Percentiles rank a stretch among this genome's conserved stretches.
These are phyloP conservation scores for Penicillium canariense DNA, from an alignment of 495 filamentous ascomycete genomes.

Conservation along the genomic window DNA sequence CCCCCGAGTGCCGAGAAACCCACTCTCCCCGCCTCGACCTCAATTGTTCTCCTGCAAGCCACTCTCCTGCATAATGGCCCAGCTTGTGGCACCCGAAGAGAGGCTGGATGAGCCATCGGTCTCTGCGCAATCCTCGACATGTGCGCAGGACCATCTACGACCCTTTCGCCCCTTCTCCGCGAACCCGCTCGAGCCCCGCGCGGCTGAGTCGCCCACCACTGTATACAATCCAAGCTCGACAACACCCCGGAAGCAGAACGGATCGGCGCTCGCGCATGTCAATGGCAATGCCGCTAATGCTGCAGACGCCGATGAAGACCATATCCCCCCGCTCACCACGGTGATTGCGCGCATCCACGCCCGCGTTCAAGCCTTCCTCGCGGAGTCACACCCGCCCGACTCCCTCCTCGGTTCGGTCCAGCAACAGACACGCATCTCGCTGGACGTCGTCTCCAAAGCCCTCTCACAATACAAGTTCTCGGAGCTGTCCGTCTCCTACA, in stretches of 20 bases:
- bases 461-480: constrained; percentile 68
- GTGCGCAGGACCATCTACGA: constrained; percentile 18
- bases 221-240: constrained; percentile 4
- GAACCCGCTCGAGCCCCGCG: constrained; percentile 11
- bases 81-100: background rate
- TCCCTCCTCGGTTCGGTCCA: constrained; percentile 64
- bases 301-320: background rate
- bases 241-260: constrained; percentile 7
- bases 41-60: constrained; percentile 7
- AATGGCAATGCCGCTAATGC: constrained; percentile 2
- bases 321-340: constrained; percentile 28
- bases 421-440: constrained; percentile 64
- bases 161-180: constrained; percentile 12
- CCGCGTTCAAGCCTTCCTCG: constrained; percentile 68
- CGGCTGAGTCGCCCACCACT: constrained; percentile 6
- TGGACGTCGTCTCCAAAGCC: constrained; percentile 70
- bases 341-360: constrained; percentile 61
- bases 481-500: constrained; percentile 88
- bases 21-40: constrained; percentile 21
- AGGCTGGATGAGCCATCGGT: background rate
- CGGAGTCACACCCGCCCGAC: constrained; percentile 52
- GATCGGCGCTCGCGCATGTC: constrained; percentile 5
- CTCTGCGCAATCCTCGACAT: constrained; percentile 2
- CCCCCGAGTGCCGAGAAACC: constrained; percentile 20
- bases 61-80: constrained; percentile 16